A percentile compares a stretch with the other conserved stretches of the same genome.
Conservation (phyloP, 2,329 filamentous ascomycete genomes). For the Cercospora sesami region DNA sequence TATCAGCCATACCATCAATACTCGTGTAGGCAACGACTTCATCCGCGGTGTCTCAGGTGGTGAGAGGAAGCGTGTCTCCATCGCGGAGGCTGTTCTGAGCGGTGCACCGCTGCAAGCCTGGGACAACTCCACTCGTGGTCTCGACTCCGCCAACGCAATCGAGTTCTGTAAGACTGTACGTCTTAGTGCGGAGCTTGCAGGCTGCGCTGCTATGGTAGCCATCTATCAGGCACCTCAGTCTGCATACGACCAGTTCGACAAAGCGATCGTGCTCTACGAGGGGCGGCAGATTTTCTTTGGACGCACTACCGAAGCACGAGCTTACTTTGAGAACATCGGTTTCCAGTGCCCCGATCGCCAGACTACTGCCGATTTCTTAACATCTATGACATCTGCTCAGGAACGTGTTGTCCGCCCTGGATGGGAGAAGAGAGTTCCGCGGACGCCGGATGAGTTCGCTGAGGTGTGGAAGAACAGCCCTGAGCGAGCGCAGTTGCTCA, state of each 20-base stretch:
- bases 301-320: constrained; percentile 60
- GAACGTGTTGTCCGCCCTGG: constrained; percentile 50
- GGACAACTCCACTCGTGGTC: constrained; percentile 75
- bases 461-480: constrained; percentile 56
- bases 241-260: constrained; percentile 70
- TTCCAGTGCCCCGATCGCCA: constrained; percentile 70
- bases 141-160: constrained; percentile 73
- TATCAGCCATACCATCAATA: constrained; percentile 71
- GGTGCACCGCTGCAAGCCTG: constrained; percentile 64
- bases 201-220: constrained; percentile 66
- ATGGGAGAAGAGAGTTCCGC: constrained; percentile 49
- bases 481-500: constrained; percentile 47
- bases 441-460: constrained; percentile 54
- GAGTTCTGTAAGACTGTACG: constrained; percentile 72
- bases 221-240: constrained; percentile 72
- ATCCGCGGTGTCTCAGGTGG: constrained; percentile 73
- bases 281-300: constrained; percentile 75
- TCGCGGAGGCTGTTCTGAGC: constrained; percentile 73
- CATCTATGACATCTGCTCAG: constrained; percentile 63
- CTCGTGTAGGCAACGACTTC: constrained; percentile 72
- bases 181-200: constrained; percentile 66
- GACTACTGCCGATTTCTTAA: constrained; percentile 76
- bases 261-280: constrained; percentile 65
- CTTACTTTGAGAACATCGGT: constrained; percentile 70
- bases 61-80: constrained; percentile 76